Percentiles rank a stretch among this genome's conserved stretches.
phyloP scores from a whole-genome alignment of 805 yeast species.

The Lipomyces mesembrius region DNA sequence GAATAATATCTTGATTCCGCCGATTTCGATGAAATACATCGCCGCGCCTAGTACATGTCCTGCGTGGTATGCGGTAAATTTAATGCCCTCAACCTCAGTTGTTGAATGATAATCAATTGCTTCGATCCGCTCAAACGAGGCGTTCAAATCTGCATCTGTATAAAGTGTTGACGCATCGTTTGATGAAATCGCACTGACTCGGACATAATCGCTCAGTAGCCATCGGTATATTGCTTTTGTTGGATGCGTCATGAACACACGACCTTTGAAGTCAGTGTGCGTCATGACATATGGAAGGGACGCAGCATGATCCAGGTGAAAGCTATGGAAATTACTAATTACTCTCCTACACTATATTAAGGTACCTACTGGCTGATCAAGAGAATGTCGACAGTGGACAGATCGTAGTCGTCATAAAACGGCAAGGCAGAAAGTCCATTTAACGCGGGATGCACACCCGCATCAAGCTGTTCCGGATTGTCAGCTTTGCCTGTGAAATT shows the following conservation, averaged over 20 bases:
- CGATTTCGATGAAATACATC: constrained; percentile 93
- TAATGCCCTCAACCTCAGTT: constrained; percentile 87
- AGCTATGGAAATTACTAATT: constrained; percentile 44
- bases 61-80: constrained; percentile 98
- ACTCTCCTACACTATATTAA: background rate
- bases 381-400: constrained; percentile 81
- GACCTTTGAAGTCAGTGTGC: constrained; percentile 89
- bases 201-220: constrained; percentile 90
- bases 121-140: constrained; percentile 87
- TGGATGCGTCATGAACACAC: constrained; percentile 99
- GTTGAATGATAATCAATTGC: constrained; percentile 96
- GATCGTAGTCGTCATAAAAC: constrained; percentile 92
- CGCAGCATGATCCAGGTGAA: constrained; percentile 98
- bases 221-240: constrained; percentile 97
- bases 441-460: constrained; percentile 97
- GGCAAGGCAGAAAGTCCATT: constrained; percentile 91
- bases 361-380: constrained; percentile 72
- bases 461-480: constrained; percentile 59
- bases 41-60: constrained; percentile 99
- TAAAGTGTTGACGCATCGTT: constrained; percentile 55
- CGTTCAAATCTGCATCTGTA: constrained; percentile 86
- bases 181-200: constrained; percentile 57
- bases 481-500: background rate
- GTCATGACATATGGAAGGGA: constrained; percentile 98
- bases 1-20: constrained; percentile 83